Conservation (phyloP, 768 basidiomycete genomes). For the Pulveroboletus ravenelii region DNA sequence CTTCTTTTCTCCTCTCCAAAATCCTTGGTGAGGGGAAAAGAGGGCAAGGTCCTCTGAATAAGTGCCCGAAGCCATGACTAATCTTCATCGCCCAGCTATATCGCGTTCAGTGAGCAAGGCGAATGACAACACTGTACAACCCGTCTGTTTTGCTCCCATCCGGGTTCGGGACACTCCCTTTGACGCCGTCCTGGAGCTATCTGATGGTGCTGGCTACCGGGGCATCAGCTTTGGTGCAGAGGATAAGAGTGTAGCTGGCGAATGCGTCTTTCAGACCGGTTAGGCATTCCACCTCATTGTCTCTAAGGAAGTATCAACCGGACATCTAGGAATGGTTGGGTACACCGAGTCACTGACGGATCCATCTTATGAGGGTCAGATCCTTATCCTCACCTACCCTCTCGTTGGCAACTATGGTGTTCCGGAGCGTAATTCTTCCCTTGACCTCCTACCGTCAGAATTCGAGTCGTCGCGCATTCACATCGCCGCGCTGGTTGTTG, state of each 20-base stretch:
- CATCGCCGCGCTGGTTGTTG: slow-evolving; percentile 84
- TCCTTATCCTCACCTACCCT: slow-evolving; percentile 95
- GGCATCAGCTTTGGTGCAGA: slow-evolving; percentile 94
- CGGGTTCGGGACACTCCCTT: slow-evolving; percentile 20
- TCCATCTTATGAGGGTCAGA: slow-evolving; percentile 97
- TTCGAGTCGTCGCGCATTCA: slow-evolving; percentile 98
- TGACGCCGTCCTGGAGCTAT: slow-evolving; percentile 82
- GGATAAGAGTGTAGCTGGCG: slow-evolving; percentile 86
- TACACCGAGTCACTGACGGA: slow-evolving; percentile 98
- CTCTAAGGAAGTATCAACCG: slow-evolving; percentile 13
- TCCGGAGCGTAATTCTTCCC: slow-evolving; percentile 53
- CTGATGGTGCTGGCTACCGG: slow-evolving; percentile 81
- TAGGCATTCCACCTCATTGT: slow-evolving; percentile 28
- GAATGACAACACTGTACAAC: slow-evolving; percentile 23
- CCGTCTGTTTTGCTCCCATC: slow-evolving; percentile 32
- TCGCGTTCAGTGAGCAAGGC: slow-evolving; percentile 40
- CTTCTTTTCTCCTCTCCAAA: slow-evolving; percentile 50
- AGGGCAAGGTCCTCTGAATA: slow-evolving; percentile 29
- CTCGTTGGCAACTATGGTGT: slow-evolving; percentile 98
- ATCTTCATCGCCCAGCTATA: slow-evolving; percentile 39
- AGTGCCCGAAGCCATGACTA: slow-evolving; percentile 11
- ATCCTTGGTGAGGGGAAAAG: slow-evolving; percentile 45
- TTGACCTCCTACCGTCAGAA: slow-evolving; percentile 59
- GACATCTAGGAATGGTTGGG: slow-evolving; percentile 87
- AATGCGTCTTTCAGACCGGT: slow-evolving; percentile 99